A percentile compares a stretch with the other conserved stretches of the same genome.
These are phyloP conservation scores for Tirmania nivea DNA, from an alignment of 495 filamentous ascomycete genomes.

Conservation along the genomic window DNA sequence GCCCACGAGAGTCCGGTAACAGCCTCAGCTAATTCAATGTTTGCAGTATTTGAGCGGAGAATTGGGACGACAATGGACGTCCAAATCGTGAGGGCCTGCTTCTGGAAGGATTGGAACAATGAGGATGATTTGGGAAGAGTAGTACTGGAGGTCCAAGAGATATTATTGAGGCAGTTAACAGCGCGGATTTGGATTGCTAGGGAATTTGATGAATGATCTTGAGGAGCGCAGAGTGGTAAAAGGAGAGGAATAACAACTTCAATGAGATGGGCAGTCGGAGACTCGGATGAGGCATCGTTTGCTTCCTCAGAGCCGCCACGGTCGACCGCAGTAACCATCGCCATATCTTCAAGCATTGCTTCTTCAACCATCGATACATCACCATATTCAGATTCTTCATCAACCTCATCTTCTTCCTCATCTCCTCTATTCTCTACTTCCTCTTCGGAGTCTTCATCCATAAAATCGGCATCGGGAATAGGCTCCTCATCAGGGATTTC, in stretches of 20 bases:
- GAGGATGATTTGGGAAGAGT: conserved; percentile 24
- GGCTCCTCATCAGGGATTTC: conserved; percentile 7
- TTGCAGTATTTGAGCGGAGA: conserved; percentile 33
- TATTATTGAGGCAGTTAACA: conserved; percentile 35
- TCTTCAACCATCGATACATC: conserved; percentile 20
- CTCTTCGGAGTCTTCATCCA: conserved; percentile 8
- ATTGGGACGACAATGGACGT: conserved; percentile 27
- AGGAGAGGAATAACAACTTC: conserved; percentile 29
- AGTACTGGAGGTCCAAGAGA: conserved; percentile 35
- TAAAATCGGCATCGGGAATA: conserved; percentile 10
- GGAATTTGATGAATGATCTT: neutral
- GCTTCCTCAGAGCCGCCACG: conserved; percentile 20
- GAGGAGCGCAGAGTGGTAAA: conserved; percentile 22
- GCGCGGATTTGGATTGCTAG: conserved; percentile 24
- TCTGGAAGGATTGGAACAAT: conserved; percentile 25
- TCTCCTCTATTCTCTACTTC: conserved; percentile 21
- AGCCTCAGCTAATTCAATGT: conserved; percentile 33
- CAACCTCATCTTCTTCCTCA: conserved; percentile 18
- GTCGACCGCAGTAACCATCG: conserved; percentile 30
- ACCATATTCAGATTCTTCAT: conserved; percentile 13
- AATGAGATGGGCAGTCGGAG: conserved; percentile 21
- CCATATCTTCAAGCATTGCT: conserved; percentile 28
- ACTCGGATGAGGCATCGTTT: conserved; percentile 25
- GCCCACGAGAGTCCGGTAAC: conserved; percentile 42
- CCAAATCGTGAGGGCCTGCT: conserved; percentile 32